Percentiles rank a stretch among this genome's conserved stretches.
Conservation (phyloP, 2,329 filamentous ascomycete species). For the Scolecobasidium constrictum region DNA sequence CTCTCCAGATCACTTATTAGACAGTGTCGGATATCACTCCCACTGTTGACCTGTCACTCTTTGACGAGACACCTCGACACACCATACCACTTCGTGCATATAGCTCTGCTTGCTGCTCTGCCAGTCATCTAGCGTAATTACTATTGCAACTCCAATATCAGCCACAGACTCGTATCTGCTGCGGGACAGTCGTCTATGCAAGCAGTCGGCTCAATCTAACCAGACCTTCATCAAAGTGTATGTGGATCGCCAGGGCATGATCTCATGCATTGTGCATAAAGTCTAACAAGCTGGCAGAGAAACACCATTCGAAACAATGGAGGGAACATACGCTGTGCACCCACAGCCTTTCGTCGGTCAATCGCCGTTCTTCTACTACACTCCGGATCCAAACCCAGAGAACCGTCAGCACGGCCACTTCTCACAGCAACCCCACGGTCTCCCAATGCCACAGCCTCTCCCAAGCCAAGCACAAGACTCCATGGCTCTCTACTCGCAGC, state of each 20-base stretch:
- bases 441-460: slow-evolving; percentile 32
- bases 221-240: too few relatives aligned
- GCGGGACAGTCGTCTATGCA: not conserved
- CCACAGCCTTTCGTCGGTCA: slow-evolving; percentile 50
- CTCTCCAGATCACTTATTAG: slow-evolving; percentile 23
- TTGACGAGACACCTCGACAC: slow-evolving; percentile 15
- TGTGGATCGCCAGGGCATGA: too few relatives aligned
- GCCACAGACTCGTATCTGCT: too few relatives aligned
- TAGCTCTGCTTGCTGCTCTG: not conserved
- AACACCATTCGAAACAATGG: slow-evolving; percentile 46
- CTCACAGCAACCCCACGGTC: slow-evolving; percentile 46
- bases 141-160: slow-evolving; percentile 11
- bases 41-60: slow-evolving; percentile 29
- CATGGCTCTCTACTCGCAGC: slow-evolving; percentile 30
- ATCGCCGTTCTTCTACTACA: slow-evolving; percentile 80
- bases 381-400: slow-evolving; percentile 62
- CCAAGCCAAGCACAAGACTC: slow-evolving; percentile 28
- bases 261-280: too few relatives aligned
- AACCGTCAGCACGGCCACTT: slow-evolving; percentile 67
- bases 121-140: slow-evolving; percentile 3
- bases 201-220: too few relatives aligned
- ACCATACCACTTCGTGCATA: slow-evolving; percentile 3
- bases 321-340: slow-evolving; percentile 46
- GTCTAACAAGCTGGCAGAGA: too few relatives aligned
- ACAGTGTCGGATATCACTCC: slow-evolving; percentile 26